These are phyloP conservation scores for Colletotrichum incanum DNA, from an alignment of 2,329 filamentous ascomycete species.

Conservation along the genomic window DNA sequence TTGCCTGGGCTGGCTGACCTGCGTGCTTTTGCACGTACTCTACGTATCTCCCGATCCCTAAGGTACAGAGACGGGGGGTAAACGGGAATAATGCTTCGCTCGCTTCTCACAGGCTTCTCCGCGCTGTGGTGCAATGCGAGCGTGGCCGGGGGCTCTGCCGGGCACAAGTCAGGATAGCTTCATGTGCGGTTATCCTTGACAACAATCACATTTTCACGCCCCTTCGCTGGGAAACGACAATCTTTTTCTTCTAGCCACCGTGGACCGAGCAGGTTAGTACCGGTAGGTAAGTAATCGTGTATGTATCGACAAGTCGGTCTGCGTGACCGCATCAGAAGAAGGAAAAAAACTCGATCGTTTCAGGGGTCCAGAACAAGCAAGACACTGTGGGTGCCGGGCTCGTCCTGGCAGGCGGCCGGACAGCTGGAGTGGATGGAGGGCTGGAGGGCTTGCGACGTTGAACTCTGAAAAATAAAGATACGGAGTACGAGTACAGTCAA, in stretches of 20 bases:
- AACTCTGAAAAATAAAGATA: constrained; percentile 7
- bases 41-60: background rate
- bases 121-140: constrained; percentile 30
- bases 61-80: background rate
- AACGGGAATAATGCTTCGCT: constrained; percentile 11
- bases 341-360: constrained; percentile 40
- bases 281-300: background rate
- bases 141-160: background rate
- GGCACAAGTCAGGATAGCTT: background rate
- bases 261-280: background rate
- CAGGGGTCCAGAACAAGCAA: constrained; percentile 43
- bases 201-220: background rate
- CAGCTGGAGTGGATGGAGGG: constrained; percentile 22
- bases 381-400: constrained; percentile 35
- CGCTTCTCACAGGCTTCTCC: constrained; percentile 23
- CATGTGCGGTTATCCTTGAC: constrained; percentile 9
- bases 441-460: constrained; percentile 25
- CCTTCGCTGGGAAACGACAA: background rate
- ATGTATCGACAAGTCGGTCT: constrained; percentile 8
- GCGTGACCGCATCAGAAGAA: constrained; percentile 35
- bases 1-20: background rate
- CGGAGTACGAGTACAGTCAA: constrained; percentile 2
- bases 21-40: constrained; percentile 2
- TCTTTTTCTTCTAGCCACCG: constrained; percentile 20
- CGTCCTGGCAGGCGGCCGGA: constrained; percentile 31